Conservation (phyloP, 306 rosid species). For the Leucaena leucocephala region DNA sequence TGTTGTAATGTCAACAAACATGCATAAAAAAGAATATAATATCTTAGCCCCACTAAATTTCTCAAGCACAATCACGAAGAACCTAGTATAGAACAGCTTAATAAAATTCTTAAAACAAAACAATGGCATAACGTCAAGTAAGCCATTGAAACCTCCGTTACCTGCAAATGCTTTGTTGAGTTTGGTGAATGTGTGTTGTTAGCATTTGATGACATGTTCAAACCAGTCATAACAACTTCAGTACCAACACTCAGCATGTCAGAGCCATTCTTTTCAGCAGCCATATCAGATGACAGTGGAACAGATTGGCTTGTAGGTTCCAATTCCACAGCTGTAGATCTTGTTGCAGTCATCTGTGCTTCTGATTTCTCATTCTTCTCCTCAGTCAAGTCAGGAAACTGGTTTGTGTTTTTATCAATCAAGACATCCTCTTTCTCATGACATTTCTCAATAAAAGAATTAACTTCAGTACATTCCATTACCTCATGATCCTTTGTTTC, state of each 20-base stretch:
- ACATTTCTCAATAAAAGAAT: constrained; percentile 42
- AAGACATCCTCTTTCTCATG: constrained; percentile 52
- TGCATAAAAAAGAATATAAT: constrained; percentile 7
- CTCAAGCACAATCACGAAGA: constrained; percentile 19
- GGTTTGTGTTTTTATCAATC: constrained; percentile 53
- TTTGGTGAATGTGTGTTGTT: constrained; percentile 51
- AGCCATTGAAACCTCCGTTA: constrained; percentile 21
- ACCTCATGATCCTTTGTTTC: constrained; percentile 65
- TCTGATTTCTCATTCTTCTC: constrained; percentile 57
- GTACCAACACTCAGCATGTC: constrained; percentile 42
- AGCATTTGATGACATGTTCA: constrained; percentile 47
- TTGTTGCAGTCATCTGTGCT: constrained; percentile 49
- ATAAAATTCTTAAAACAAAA: neutral
- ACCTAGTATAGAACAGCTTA: neutral
- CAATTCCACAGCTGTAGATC: constrained; percentile 44
- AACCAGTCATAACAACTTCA: constrained; percentile 46
- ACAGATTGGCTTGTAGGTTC: constrained; percentile 51
- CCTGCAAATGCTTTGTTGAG: constrained; percentile 61
- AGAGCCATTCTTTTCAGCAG: constrained; percentile 53
- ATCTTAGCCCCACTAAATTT: constrained; percentile 23
- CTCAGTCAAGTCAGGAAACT: constrained; percentile 45
- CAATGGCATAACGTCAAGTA: constrained; percentile 18
- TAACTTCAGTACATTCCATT: constrained; percentile 61
- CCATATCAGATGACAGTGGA: constrained; percentile 57
- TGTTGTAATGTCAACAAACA: constrained; percentile 15